These are phyloP conservation scores for Lentinus tigrinus DNA, from an alignment of 768 basidiomycete species.

Conservation along the genomic window DNA sequence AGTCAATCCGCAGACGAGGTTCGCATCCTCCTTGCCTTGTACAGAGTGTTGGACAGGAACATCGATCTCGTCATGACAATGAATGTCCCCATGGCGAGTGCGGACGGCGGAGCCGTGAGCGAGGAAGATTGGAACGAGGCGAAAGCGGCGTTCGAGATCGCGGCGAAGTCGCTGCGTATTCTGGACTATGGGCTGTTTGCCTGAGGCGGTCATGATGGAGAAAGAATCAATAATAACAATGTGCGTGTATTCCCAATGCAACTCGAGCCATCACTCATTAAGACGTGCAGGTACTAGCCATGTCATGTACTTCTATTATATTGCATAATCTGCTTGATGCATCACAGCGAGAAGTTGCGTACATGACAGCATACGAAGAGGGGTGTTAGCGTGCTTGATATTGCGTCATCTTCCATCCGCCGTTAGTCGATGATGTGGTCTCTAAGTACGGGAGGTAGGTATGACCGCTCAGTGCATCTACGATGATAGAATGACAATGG, in stretches of 20 bases:
- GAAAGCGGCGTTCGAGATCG: conserved; percentile 8
- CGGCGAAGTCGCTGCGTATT: conserved; percentile 21
- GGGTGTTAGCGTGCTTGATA: no score
- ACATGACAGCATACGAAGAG: no score
- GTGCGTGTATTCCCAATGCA: neutral
- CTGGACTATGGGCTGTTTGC: conserved; percentile 22
- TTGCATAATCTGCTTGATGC: no score
- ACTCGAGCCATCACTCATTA: neutral
- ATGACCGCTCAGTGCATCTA: no score
- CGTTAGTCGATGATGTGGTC: no score
- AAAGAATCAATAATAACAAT: neutral
- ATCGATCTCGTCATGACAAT: conserved; percentile 84
- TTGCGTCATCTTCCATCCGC: no score
- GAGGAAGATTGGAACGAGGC: conserved; percentile 13
- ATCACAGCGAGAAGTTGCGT: no score
- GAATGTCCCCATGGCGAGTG: conserved; percentile 66
- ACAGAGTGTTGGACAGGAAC: conserved; percentile 65
- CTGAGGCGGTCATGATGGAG: neutral
- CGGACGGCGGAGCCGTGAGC: conserved; percentile 42
- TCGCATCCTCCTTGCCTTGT: conserved; percentile 76
- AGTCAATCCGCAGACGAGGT: conserved; percentile 59
- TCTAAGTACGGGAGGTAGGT: no score
- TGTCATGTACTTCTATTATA: no score
- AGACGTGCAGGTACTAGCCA: no score
- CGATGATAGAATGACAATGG: no score